These are phyloP conservation scores for Exophiala xenobiotica DNA, from an alignment of 2,329 filamentous ascomycete species.

Conservation along the genomic window DNA sequence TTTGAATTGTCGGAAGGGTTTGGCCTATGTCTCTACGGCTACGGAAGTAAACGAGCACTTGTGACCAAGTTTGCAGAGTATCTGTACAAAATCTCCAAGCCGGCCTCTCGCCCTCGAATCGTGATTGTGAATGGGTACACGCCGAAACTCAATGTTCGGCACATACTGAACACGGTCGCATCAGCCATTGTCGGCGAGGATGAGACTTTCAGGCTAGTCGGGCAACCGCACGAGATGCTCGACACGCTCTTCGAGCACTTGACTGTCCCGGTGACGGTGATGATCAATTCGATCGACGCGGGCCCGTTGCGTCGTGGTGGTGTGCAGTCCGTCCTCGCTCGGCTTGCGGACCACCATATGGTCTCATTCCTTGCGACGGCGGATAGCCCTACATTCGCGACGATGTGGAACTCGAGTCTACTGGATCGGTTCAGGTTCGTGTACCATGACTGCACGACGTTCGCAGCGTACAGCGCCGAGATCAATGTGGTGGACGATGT, in stretches of 20 bases:
- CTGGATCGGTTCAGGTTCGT: constrained; percentile 79
- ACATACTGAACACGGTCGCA: constrained; percentile 60
- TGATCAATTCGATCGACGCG: constrained; percentile 87
- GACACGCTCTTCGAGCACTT: constrained; percentile 65
- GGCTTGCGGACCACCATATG: constrained; percentile 70
- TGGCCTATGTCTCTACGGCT: constrained; percentile 87
- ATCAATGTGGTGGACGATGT: constrained; percentile 87
- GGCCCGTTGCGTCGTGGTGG: constrained; percentile 68
- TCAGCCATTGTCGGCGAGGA: constrained; percentile 53
- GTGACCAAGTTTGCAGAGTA: constrained; percentile 73
- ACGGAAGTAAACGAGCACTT: constrained; percentile 80
- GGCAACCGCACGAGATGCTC: constrained; percentile 68
- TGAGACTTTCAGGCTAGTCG: constrained; percentile 53
- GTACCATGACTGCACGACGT: constrained; percentile 94
- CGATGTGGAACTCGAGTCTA: constrained; percentile 88
- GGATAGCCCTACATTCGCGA: constrained; percentile 81
- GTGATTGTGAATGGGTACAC: constrained; percentile 84
- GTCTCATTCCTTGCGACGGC: constrained; percentile 76
- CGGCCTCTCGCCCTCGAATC: constrained; percentile 51
- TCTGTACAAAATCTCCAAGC: constrained; percentile 51
- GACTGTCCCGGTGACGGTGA: constrained; percentile 59
- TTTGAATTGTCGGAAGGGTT: constrained; percentile 88
- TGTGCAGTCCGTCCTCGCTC: constrained; percentile 71
- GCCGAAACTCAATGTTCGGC: constrained; percentile 45
- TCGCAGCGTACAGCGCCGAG: constrained; percentile 70